Evolutionary conservation across 352 stramenopile genomes (phyloP), one percentile per base, ranked within the genome.

Genomic region (Plasmopara muralis): DNA sequence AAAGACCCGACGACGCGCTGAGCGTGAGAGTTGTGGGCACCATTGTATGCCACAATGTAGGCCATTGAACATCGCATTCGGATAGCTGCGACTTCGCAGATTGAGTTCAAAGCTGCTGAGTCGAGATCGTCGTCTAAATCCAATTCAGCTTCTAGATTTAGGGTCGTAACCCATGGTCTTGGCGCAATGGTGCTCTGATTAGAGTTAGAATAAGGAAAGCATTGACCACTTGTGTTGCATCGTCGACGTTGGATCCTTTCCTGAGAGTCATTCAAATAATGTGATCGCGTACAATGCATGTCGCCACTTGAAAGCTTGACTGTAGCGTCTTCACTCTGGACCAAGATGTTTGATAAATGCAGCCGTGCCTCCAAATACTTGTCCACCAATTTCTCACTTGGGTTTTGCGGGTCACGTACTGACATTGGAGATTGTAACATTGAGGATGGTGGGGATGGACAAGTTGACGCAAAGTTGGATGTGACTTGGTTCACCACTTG

Each of bases 341-440:
- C 38, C 1, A 65, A 48, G 31, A 75, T 78, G 6, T 34, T 66
- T 0, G 64, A 61, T 41, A 72, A 50, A n/a, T 70, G 65, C 37
- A 66, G 55, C 10, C 67, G 56, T 39, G 66, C 74, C 45, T 83
- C 72, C 30, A 83, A 28, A 44, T 83, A 85, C 54, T 75, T 83
- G 54, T 73, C 64, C n/a, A 85, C 47, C 50, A 76, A 64, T 4
- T 53, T 62, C 20, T 42, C 55, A 40, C 81, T 67, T n/a, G 70
- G 59, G 16, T 62, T 45, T 40, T 67, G 55, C 0, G 55, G 46
- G 16, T 62, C 43, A 38, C 55, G 42, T 13, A 62, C 44, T 12
- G 63, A 52, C 6, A 65, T 39, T 15, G 62, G 67, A 5, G 57
- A 33, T 9, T 50, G 55, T 4, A 48, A 50, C n/a, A 47, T 56